A percentile compares a stretch with the other conserved stretches of the same genome.
Evolutionary conservation across 441 rosid genomes (phyloP).

Genomic region (Mallotus japonicus): DNA sequence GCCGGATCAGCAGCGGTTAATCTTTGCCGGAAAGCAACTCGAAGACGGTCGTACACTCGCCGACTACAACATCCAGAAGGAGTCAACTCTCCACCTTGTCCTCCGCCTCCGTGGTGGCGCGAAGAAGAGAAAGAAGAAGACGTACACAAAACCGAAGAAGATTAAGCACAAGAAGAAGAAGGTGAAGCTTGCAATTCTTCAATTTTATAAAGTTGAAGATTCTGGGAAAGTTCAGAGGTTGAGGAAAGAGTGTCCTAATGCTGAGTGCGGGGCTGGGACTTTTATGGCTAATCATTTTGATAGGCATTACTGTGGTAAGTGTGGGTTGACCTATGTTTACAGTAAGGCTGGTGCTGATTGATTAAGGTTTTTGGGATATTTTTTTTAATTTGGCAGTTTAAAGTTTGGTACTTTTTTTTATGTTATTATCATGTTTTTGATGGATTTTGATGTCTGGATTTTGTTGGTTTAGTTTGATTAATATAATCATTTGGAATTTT

Average conservation of each 20-base stretch:
- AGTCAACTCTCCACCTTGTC: constrained; percentile 78
- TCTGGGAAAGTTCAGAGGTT: constrained; percentile 75
- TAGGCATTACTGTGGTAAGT: constrained; percentile 88
- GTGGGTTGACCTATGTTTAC: constrained; percentile 80
- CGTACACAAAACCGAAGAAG: constrained; percentile 88
- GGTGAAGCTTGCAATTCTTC: constrained; percentile 82
- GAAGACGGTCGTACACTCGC: constrained; percentile 90
- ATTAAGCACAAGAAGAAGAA: constrained; percentile 93
- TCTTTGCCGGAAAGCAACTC: constrained; percentile 88
- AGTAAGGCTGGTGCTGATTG: constrained; percentile 75
- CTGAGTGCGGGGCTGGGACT: constrained; percentile 81
- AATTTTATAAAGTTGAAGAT: constrained; percentile 76
- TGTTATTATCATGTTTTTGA: constrained; percentile 2
- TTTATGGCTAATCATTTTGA: constrained; percentile 89
- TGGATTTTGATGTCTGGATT: constrained; percentile 6
- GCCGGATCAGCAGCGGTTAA: constrained; percentile 83
- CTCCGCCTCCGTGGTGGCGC: constrained; percentile 89
- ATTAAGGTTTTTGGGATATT: neutral
- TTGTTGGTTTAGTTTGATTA: constrained; percentile 8
- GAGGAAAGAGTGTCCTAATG: constrained; percentile 83
- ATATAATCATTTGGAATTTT: neutral
- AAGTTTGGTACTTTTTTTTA: constrained; percentile 10
- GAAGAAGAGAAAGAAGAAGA: constrained; percentile 95
- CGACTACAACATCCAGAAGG: constrained; percentile 90
- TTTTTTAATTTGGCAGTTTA: neutral